Evolutionary conservation across 2,329 filamentous ascomycete species (phyloP).

Genomic region (Arthroderma sp.): DNA sequence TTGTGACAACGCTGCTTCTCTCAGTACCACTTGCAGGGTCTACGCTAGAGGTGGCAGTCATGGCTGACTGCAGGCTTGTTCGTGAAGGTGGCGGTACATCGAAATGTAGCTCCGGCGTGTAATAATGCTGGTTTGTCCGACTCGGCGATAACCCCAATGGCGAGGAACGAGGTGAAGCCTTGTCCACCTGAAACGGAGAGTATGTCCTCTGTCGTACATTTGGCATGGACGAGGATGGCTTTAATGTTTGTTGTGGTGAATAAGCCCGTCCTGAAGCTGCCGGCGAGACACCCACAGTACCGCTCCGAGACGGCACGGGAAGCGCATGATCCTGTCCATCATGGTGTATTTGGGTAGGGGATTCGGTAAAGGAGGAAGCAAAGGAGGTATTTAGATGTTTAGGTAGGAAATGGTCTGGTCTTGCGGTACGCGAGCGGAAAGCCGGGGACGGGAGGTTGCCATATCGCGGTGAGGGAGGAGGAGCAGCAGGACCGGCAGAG

Average conservation of each 20-base stretch:
- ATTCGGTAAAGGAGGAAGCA: conserved; percentile 3
- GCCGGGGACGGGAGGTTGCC: background rate
- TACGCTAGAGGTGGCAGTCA: conserved; percentile 47
- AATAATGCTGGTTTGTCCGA: conserved; percentile 9
- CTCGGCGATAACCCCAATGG: background rate
- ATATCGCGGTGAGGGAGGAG: background rate
- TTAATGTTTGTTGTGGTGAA: conserved; percentile 5
- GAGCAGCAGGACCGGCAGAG: background rate
- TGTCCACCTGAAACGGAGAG: conserved; percentile 11
- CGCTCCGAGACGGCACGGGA: background rate
- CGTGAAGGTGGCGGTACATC: conserved; percentile 30
- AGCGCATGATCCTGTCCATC: background rate
- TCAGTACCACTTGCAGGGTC: conserved; percentile 56
- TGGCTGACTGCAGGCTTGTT: conserved; percentile 48
- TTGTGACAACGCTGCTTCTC: conserved; percentile 69
- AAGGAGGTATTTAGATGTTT: conserved; percentile 3
- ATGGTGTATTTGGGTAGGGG: conserved; percentile 3
- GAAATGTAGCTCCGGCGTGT: conserved; percentile 22
- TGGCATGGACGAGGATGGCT: conserved; percentile 26
- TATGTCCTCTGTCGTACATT: conserved; percentile 21
- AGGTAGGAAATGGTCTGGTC: background rate
- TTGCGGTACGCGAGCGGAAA: conserved; percentile 4
- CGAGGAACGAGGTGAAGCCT: conserved; percentile 6
- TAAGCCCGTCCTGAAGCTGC: background rate
- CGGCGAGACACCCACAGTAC: background rate